Evolutionary conservation across 1,284 basidiomycete genomes (phyloP).

Genomic region (Marasmius tenuissimus): DNA sequence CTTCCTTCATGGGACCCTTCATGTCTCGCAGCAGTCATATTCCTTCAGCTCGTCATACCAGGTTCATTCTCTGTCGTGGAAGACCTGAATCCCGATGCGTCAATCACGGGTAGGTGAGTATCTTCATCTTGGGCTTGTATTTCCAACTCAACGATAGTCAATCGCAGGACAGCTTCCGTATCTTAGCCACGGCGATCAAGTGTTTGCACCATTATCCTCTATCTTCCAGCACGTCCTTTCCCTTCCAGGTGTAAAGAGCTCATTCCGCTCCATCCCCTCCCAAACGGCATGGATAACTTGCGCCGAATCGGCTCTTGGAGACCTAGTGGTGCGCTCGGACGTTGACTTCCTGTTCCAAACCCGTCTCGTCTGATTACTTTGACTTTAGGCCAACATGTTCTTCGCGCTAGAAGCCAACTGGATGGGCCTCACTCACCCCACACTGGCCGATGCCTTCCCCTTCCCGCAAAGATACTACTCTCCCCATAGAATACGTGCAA

Average conservation of each 20-base stretch:
- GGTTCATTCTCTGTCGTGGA: slow-evolving; percentile 60
- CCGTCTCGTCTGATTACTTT: slow-evolving; percentile 2
- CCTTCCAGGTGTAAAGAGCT: slow-evolving; percentile 30
- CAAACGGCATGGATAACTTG: slow-evolving; percentile 62
- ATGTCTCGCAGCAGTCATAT: slow-evolving; percentile 63
- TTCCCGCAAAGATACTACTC: slow-evolving; percentile 74
- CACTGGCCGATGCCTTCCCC: slow-evolving; percentile 56
- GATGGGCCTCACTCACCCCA: slow-evolving; percentile 49
- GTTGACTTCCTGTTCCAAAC: background rate
- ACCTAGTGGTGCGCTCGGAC: slow-evolving; percentile 59
- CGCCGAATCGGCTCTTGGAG: slow-evolving; percentile 64
- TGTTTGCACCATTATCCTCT: slow-evolving; percentile 52
- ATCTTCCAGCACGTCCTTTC: slow-evolving; percentile 61
- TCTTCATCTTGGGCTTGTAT: background rate
- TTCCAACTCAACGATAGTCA: background rate
- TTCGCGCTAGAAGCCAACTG: slow-evolving; percentile 68
- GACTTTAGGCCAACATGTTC: slow-evolving; percentile 50
- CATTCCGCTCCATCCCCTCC: slow-evolving; percentile 43
- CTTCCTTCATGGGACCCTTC: slow-evolving; percentile 65
- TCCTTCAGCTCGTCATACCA: slow-evolving; percentile 65
- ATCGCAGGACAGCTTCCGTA: slow-evolving; percentile 68
- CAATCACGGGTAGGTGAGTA: slow-evolving; percentile 66
- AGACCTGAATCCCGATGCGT: slow-evolving; percentile 59
- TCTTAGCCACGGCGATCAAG: slow-evolving; percentile 54
- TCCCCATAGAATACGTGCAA: slow-evolving; percentile 58